Base-by-base conservation (phyloP, 2,329 filamentous ascomycete species). In the Xylaria sp. region DNA sequence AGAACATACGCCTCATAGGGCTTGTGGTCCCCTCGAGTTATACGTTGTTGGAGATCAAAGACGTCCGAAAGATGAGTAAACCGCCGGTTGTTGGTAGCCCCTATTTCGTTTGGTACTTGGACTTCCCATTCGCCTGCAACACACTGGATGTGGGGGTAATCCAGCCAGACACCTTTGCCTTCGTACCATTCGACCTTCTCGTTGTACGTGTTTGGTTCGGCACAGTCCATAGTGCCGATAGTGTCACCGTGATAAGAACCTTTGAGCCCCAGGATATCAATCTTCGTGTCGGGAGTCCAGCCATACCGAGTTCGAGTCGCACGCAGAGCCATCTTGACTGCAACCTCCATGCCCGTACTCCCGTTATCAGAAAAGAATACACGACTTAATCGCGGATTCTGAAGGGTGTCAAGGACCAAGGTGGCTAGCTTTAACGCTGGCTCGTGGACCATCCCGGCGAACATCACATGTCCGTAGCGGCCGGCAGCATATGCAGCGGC, bases 211-310 rank as follows among this genome's bases (percentile, higher is more conserved):
- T 88, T 90, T 0, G 93, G 93, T 76, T 96, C 92, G 0, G 92
- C 89, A 63, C 90, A 92, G 78, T 96, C 93, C 94, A 97, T 96
- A 0, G 92, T 92, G 0, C 93, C 93, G 56, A 97, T 94, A 0
- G 93, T 97, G 76, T 97, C 94, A 1, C 93, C 94, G 74, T 97
- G 94, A 75, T 97, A 97, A 73, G 91, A 92, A 0, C 92, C 92
- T 76, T 91, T 92, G 10, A 97, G 82, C 0, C 93, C 93, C 2
- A 97, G 78, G 2, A 96, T 88, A 2, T 88, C 88, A 12, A 94
- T 83, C 58, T 89, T 85, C 1, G 85, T 82, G 15, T 82, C 83
- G 0, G 86, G 82, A 48, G 85, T 82, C 90, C 90, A 93, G 10
- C 85, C 87, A 72, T 94, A 94, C 9, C 91, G 84, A 50, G 86